These are phyloP conservation scores for Panicum miliaceum DNA, from an alignment of 176 grass and related monocot species.

Conservation along the genomic window DNA sequence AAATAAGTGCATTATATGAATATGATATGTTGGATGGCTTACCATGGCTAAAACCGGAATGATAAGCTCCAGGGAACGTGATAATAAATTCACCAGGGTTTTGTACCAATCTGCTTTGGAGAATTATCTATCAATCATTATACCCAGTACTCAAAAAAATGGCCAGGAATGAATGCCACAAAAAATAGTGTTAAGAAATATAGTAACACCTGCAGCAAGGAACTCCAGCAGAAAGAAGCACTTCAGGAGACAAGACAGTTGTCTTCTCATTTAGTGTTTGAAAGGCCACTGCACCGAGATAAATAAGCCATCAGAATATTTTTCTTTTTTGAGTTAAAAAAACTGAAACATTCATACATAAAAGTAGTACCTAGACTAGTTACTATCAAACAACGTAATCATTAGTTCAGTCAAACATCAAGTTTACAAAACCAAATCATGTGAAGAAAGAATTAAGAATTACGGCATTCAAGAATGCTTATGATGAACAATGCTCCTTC, in stretches of 20 bases:
- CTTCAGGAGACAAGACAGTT: slow-evolving; percentile 94
- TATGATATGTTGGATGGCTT: slow-evolving; percentile 48
- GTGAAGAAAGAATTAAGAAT: slow-evolving; percentile 16
- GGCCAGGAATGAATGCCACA: slow-evolving; percentile 31
- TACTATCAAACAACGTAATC: slow-evolving; percentile 13
- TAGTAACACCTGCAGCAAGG: slow-evolving; percentile 94
- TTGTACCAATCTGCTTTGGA: slow-evolving; percentile 95
- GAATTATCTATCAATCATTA: slow-evolving; percentile 65
- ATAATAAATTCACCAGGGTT: slow-evolving; percentile 99
- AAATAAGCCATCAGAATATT: slow-evolving; percentile 44
- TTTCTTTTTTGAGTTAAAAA: slow-evolving; percentile 31
- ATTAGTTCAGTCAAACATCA: not conserved
- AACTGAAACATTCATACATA: slow-evolving; percentile 17
- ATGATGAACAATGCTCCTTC: not conserved
- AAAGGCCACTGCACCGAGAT: slow-evolving; percentile 79
- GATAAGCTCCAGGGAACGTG: slow-evolving; percentile 99
- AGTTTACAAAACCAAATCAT: not conserved
- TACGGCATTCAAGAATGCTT: not conserved
- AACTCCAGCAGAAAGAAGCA: slow-evolving; percentile 83
- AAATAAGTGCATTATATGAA: slow-evolving; percentile 19
- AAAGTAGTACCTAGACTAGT: not conserved
- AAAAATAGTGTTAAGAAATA: slow-evolving; percentile 44
- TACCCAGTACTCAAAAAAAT: slow-evolving; percentile 59
- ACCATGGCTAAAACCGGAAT: slow-evolving; percentile 99
- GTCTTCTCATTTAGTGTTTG: slow-evolving; percentile 94